Conservation (phyloP, 257 asterid species). For the Haberlea rhodopensis region DNA sequence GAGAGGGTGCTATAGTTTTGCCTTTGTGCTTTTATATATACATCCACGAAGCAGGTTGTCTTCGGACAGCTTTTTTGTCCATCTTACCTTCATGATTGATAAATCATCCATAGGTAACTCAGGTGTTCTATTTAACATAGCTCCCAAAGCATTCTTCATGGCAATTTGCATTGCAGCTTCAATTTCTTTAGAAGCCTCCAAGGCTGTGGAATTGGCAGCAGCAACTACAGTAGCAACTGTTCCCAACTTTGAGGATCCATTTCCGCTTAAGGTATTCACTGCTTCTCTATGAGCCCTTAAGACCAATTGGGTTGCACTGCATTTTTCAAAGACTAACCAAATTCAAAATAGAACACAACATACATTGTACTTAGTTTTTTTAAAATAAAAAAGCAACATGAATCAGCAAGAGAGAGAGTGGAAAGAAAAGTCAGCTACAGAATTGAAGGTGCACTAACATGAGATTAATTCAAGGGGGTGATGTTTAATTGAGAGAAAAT, state of each 20-base stretch:
- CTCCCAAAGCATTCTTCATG: slow-evolving; percentile 89
- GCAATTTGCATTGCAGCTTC: slow-evolving; percentile 96
- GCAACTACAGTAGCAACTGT: slow-evolving; percentile 98
- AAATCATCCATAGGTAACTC: slow-evolving; percentile 94
- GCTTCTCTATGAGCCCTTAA: slow-evolving; percentile 97
- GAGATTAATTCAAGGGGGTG: neutral
- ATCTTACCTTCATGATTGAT: slow-evolving; percentile 84
- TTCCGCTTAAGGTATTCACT: slow-evolving; percentile 93
- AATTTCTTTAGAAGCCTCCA: slow-evolving; percentile 92
- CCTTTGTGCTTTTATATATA: neutral
- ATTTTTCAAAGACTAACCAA: slow-evolving; percentile 25
- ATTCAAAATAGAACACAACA: slow-evolving; percentile 17
- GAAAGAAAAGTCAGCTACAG: slow-evolving; percentile 1
- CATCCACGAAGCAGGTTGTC: too few species aligned
- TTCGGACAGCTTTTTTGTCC: neutral
- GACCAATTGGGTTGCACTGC: slow-evolving; percentile 92
- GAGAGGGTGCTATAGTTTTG: neutral
- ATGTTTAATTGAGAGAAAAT: slow-evolving; percentile 4
- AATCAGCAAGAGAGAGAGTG: slow-evolving; percentile 9
- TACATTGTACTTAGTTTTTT: neutral
- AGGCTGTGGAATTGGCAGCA: slow-evolving; percentile 95
- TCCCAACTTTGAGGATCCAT: slow-evolving; percentile 86
- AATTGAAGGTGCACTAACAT: neutral
- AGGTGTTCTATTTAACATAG: slow-evolving; percentile 62
- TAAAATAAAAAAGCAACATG: slow-evolving; percentile 2